phyloP scores from a whole-genome alignment of 108 stramenopile genomes.

The Nitzschia palea region DNA sequence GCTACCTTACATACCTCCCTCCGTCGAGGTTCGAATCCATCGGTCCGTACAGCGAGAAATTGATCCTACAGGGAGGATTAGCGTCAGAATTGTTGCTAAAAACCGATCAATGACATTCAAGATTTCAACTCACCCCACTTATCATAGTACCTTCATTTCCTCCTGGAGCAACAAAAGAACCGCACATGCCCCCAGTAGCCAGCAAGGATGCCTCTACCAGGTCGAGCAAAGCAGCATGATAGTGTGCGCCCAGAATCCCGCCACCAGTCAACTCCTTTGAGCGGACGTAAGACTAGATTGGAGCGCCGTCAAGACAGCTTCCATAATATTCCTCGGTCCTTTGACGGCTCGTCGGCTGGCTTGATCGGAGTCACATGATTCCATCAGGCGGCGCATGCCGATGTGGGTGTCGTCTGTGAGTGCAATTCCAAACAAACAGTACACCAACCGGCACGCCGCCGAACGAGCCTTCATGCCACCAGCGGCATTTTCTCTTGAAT shows the following conservation, averaged over 20 bases:
- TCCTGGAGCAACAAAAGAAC: constrained; percentile 51
- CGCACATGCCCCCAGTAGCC: constrained; percentile 83
- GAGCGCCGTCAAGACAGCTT: constrained; percentile 41
- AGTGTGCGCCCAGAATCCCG: constrained; percentile 25
- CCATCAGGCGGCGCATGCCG: constrained; percentile 63
- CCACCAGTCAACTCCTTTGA: constrained; percentile 37
- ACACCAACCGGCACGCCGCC: constrained; percentile 57
- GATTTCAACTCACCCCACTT: constrained; percentile 25
- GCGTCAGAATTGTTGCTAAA: too few species aligned
- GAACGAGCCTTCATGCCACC: constrained; percentile 58
- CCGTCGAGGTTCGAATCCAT: constrained; percentile 49
- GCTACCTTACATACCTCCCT: constrained; percentile 64
- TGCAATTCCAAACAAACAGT: constrained; percentile 78
- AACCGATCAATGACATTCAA: too few species aligned
- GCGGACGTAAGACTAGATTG: constrained; percentile 30
- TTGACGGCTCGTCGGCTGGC: constrained; percentile 15
- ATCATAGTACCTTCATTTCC: constrained; percentile 34
- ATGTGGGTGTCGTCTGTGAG: constrained; percentile 44
- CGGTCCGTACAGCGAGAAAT: constrained; percentile 33
- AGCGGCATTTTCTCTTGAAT: constrained; percentile 57
- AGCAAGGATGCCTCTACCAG: constrained; percentile 65
- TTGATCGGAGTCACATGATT: constrained; percentile 67
- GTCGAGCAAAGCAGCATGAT: constrained; percentile 61
- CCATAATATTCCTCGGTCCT: constrained; percentile 47
- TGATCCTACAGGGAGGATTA: constrained; percentile 1